Evolutionary conservation across 371 early-diverging fungal species (phyloP), one percentile per base, ranked within the genome.

Genomic region (Fennellomyces sp.): DNA sequence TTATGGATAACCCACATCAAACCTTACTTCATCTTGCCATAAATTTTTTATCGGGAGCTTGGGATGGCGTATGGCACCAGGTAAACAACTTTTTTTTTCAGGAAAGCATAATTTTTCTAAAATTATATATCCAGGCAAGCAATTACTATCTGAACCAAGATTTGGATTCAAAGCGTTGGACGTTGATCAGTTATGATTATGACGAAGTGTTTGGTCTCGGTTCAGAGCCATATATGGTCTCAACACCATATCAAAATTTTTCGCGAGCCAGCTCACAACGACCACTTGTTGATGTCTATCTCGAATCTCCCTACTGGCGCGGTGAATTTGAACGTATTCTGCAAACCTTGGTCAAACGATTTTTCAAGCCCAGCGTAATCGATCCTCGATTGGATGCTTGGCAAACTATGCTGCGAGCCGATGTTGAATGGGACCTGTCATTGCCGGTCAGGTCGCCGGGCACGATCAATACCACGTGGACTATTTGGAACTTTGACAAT

Each of bases 181-280:
- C 63, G 27, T 59, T 76, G 42, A 74, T 84, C 33, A 73, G 71
- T 17, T 80, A 72, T n/a, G 84, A 84, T 39, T 84, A 81, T 64
- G 84, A 84, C 31, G 82, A 82, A 60, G 77, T 78, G 0, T 76
- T 80, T 31, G 82, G 82, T 15, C 66, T 69, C 51, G 78, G 77
- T 36, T 69, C 65, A 11, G 45, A 45, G 11, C 45, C 21, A 11
- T 10, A 69, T 52, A 63, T 81, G 31, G 64, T 65, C 53, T 72
- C 70, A 26, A 66, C 62, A 2, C 65, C 73, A 6, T 81, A 76
- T 33, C 65, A 68, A 27, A 62, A 62, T 45, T 76, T 67, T 53
- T 30, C 76, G 55, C 61, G 72, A 51, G 49, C 59, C 23, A 56
- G 63, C 56, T 62, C 68, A n/a, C 15, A 57, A 48, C 27, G 84